Evolutionary conservation across 495 filamentous ascomycete genomes (phyloP), one percentile per base, ranked within the genome.

Genomic region (Stereocaulon alpinum): DNA sequence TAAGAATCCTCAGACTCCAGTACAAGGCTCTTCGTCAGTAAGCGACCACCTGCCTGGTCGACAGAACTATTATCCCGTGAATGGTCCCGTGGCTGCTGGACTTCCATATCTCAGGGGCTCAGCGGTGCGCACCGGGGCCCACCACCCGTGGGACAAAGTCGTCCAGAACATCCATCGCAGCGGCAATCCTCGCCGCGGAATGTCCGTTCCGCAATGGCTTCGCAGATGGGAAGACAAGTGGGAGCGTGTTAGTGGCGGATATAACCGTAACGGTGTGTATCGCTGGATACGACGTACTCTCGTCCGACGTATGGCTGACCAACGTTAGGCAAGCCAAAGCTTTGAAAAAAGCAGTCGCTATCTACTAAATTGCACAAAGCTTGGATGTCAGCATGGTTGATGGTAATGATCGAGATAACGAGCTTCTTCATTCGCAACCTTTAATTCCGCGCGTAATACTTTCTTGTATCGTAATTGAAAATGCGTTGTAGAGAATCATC

Each of bases 221-320:
- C 29, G 45, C 32, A 20, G 40, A 37, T 59, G 56, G 56, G 56
- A 59, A 17, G 24, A 34, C 15, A 59, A 32, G 18, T 59, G 56
- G 56, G 43, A 59, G 17, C 42, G 43, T 6, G 50, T 27, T 24
- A 49, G n/a, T n/a, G 32, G 22, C 44, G 40, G 2, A 29, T 34
- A 49, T 24, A 41, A 20, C 22, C 50, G 18, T 6, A 59, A 7
- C 4, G 41, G 55, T 41, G 45, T 6, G 37, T 50, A 29, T 15
- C 27, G 2, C 32, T 12, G 27, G 12, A 6, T 7, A 17, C 14
- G 24, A 12, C 32, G 27, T 32, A 17, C 15, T 50, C 15, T 50
- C 27, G 7, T 50, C 14, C 14, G 1, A 17, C 2, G 15, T 24
- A 29, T 30, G 27, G 5, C 27, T 50, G 14, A 50, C 1, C 27